Base-by-base conservation (phyloP, 2,329 filamentous ascomycete species). In the Diaporthe caulivora region DNA sequence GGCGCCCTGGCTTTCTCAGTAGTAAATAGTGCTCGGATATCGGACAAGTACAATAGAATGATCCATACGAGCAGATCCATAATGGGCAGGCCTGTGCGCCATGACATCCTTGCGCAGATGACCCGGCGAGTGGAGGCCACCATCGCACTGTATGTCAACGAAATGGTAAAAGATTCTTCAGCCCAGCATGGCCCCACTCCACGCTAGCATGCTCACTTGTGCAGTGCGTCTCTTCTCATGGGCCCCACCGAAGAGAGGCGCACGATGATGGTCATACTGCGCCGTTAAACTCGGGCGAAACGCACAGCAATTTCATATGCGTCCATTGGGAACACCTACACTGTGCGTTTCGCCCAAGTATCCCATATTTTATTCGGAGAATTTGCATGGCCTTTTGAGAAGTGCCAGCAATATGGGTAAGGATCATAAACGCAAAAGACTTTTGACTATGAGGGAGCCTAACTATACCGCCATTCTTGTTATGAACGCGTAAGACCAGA, bases 21-120 rank as follows among this genome's bases (percentile, higher is more conserved):
- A 49, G 8, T 13, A 37, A 49, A 9, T 18, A 49, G 8, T 13
- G 26, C 9, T 37, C 44, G 44, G 62, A 21, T 24, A 51, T 37
- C 44, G 15, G 21, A 9, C 2, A 29, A 24, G 15, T 18, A 15
- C 29, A 13, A 17, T 31, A 49, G 21, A 49, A 64, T 5, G 3
- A 21, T 51, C 58, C 26, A 49, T 17, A 17, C 26, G 18, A 29
- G 26, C 34, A 60, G 13, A 17, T 11, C 60, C 44, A 51, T 37
- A 24, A 24, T 9, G 21, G 29, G 21, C 58, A 62, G 62, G 44
- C n/a, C 44, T 53, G 62, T 40, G 62, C 29, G 37, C 47, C 10
- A 37, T 49, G 47, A 40, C 31, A 53, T 51, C 62, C 62, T 67
- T 67, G 62, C 53, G 62, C 47, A 67, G 62, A 67, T 67, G 62